phyloP scores from a whole-genome alignment of 2,329 filamentous ascomycete species.

The Bipolaris victoriae region DNA sequence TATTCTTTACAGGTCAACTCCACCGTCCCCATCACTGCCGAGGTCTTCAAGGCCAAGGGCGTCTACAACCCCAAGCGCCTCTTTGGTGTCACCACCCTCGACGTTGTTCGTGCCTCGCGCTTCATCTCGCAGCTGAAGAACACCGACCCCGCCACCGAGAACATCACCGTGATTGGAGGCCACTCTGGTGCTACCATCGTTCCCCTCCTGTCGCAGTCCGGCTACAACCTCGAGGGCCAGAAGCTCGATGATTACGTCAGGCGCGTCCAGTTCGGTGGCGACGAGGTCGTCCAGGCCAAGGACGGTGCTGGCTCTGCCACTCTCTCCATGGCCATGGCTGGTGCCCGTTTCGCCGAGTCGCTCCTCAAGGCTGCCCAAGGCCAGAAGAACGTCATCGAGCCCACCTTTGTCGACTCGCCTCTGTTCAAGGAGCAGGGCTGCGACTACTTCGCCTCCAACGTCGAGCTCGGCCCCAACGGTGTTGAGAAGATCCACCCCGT shows the following conservation, averaged over 20 bases:
- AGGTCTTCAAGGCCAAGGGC: slow-evolving; percentile 92
- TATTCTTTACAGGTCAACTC: slow-evolving; percentile 76
- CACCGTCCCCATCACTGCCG: slow-evolving; percentile 94
- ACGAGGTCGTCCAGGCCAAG: slow-evolving; percentile 99
- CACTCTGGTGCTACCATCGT: slow-evolving; percentile 99
- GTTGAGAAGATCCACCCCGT: slow-evolving; percentile 91
- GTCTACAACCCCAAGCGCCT: slow-evolving; percentile 99
- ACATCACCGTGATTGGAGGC: slow-evolving; percentile 93
- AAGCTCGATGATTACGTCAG: slow-evolving; percentile 78
- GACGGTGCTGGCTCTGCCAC: slow-evolving; percentile 96
- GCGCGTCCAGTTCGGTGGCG: slow-evolving; percentile 98
- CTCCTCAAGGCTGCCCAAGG: slow-evolving; percentile 91
- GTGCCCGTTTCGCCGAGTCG: slow-evolving; percentile 83
- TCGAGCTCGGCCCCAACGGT: slow-evolving; percentile 95
- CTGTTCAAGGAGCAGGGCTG: slow-evolving; percentile 98
- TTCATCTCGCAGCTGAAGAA: slow-evolving; percentile 96
- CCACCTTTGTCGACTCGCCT: slow-evolving; percentile 94
- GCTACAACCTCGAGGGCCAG: slow-evolving; percentile 82
- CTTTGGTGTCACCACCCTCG: slow-evolving; percentile 98
- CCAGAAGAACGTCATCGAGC: slow-evolving; percentile 94
- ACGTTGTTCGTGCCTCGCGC: slow-evolving; percentile 95
- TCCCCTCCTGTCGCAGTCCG: slow-evolving; percentile 93
- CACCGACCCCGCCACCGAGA: slow-evolving; percentile 89
- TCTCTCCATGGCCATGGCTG: slow-evolving; percentile 98
- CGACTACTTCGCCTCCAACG: slow-evolving; percentile 94